Base-by-base conservation (phyloP, 169 alveolate species). In the Plasmodium chabaudi region DNA sequence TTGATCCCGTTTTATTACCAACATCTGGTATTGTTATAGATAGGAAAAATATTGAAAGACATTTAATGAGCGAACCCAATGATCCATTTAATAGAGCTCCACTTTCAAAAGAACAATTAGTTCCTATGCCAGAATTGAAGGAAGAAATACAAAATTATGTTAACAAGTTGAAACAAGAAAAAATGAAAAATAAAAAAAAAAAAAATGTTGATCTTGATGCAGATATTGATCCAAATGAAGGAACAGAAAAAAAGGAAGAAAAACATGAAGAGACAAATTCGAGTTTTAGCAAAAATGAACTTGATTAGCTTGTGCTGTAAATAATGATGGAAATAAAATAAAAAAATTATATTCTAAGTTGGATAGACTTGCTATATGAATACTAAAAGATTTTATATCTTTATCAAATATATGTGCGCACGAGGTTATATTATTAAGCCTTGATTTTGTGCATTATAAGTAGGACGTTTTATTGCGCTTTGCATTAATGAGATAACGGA, bases 41-140 rank as follows among this genome's bases (percentile, higher is more conserved):
- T 77, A 91, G 99, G 70, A 94, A 94, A 63, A 94, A 95, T 77
- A 96, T 97, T 82, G 99, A 96, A 87, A 74, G 98, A 25, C 97
- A 95, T 88, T 94, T 97, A 86, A 94, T 97, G 96, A 93, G 98
- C 12, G 98, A 97, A 74, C 96, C 98, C 9, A 94, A 95, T 25
- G 99, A 97, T 55, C 99, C 99, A 5, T 97, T 96, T 94, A 97
- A 95, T 84, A 92, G 99, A 93, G 93, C 86, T 9, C 98, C 98
- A 1, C 95, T 97, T 70, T 92, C 96, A 15, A 95, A 92, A 68
- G 96, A 93, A 19, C 96, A 96, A 53, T 92, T 97, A 44, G 93
- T 96, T 46, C 98, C 98, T 10, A 96, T 94, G 92, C 94, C 94
- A 3, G 97, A 95, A 39, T 95, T 97, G 68, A 96, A 92, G 64